These are phyloP conservation scores for Hydnum rufescens DNA, from an alignment of 768 basidiomycete genomes.

Conservation along the genomic window DNA sequence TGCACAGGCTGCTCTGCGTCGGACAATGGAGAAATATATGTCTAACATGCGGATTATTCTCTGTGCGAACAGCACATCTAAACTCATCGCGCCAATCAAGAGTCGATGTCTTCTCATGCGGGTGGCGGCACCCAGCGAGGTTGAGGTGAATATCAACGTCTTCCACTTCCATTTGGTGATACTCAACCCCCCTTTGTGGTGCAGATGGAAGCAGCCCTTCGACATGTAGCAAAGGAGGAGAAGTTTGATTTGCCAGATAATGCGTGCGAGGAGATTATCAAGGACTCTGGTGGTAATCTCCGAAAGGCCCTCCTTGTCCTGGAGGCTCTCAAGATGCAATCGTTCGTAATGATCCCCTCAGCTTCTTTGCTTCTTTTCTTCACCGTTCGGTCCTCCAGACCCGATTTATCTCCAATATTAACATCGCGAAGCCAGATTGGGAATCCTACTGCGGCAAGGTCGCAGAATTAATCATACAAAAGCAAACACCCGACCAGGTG, in stretches of 20 bases:
- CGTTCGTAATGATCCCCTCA: constrained; percentile 28
- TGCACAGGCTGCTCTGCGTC: constrained; percentile 87
- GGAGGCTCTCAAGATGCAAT: constrained; percentile 94
- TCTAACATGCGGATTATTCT: constrained; percentile 91
- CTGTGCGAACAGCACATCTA: constrained; percentile 87
- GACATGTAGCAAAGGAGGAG: constrained; percentile 61
- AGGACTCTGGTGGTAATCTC: constrained; percentile 74
- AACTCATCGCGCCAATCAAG: constrained; percentile 90
- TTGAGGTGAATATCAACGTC: constrained; percentile 35
- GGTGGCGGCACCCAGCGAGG: constrained; percentile 65
- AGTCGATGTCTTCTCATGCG: constrained; percentile 87
- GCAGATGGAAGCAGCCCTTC: constrained; percentile 65
- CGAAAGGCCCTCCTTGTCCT: constrained; percentile 87
- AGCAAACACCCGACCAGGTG: constrained; percentile 75
- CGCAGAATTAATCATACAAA: constrained; percentile 70
- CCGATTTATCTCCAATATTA: constrained; percentile 56
- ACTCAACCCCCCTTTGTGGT: not conserved
- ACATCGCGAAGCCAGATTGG: constrained; percentile 97
- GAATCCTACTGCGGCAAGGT: constrained; percentile 90
- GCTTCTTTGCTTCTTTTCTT: constrained; percentile 1
- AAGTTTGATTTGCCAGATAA: constrained; percentile 64
- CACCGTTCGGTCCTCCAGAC: constrained; percentile 23
- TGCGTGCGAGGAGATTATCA: constrained; percentile 52
- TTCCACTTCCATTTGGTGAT: not conserved
- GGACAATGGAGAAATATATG: constrained; percentile 99